phyloP scores from a whole-genome alignment of 257 asterid genomes.

The Nicotiana tomentosiformis region DNA sequence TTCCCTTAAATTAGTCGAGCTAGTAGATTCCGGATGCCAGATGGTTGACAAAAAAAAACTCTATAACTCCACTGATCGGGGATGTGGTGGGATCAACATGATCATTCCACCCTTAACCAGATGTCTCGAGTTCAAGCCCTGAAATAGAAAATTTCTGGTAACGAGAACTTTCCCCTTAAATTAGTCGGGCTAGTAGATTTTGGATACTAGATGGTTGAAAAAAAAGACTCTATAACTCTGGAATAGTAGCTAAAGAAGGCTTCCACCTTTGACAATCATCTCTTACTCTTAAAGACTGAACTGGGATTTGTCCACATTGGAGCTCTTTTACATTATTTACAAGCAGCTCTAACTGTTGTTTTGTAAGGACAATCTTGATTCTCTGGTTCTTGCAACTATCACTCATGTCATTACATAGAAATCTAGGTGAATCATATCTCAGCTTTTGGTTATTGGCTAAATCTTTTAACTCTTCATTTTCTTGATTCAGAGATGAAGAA shows the following conservation, averaged over 20 bases:
- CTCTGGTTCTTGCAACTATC: slow-evolving; percentile 21
- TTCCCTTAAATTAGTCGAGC: neutral
- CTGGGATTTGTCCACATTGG: slow-evolving; percentile 8
- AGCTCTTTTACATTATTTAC: slow-evolving; percentile 26
- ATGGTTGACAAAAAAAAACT: neutral
- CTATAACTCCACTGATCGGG: slow-evolving; percentile 17
- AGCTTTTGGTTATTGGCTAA: slow-evolving; percentile 15
- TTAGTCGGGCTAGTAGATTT: neutral
- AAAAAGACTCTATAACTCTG: slow-evolving; percentile 21
- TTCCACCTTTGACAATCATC: slow-evolving; percentile 34
- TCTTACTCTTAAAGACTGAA: slow-evolving; percentile 13
- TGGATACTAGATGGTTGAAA: neutral
- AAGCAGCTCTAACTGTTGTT: slow-evolving; percentile 49
- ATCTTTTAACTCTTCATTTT: neutral
- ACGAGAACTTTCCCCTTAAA: slow-evolving; percentile 13
- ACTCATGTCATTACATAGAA: slow-evolving; percentile 1
- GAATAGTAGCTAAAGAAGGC: slow-evolving; percentile 49
- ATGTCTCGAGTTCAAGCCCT: neutral
- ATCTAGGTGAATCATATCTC: slow-evolving; percentile 12
- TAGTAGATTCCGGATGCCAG: neutral
- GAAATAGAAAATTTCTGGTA: neutral
- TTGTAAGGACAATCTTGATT: slow-evolving; percentile 46
- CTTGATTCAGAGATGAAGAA: slow-evolving; percentile 7
- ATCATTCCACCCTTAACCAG: neutral
- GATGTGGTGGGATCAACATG: neutral